Conservation (phyloP, 345 rosid species). For the Eucalyptus marginata region DNA sequence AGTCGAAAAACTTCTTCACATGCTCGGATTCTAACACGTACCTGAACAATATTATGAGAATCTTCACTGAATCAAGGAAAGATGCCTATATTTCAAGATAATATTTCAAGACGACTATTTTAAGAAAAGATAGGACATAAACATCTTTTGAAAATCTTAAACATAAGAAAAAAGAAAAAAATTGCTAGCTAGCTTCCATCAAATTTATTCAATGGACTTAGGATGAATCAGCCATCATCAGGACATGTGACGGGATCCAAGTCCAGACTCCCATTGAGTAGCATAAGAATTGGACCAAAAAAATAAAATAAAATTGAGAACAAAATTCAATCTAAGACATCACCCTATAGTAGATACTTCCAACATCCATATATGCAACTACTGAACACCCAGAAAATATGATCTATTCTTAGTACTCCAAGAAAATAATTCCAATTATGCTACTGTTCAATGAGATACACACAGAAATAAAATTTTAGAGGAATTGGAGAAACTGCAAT, state of each 20-base stretch:
- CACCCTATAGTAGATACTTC: background rate
- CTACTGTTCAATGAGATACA: background rate
- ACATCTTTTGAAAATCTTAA: background rate
- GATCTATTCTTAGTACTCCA: background rate
- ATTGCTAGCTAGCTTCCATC: background rate
- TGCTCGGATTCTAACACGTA: slow-evolving; percentile 82
- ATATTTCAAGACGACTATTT: background rate
- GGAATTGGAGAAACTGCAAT: background rate
- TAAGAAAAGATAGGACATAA: background rate
- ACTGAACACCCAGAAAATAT: background rate
- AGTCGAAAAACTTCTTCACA: slow-evolving; percentile 84
- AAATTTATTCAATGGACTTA: background rate
- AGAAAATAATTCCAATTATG: background rate
- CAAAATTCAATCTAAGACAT: background rate
- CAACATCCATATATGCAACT: background rate
- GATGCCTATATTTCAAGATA: background rate
- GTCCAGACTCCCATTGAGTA: background rate
- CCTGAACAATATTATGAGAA: slow-evolving; percentile 15
- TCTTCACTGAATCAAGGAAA: background rate
- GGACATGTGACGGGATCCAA: background rate
- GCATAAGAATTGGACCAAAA: background rate
- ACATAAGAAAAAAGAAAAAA: background rate
- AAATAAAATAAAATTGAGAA: background rate
- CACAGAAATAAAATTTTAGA: background rate
- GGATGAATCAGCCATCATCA: background rate